Evolutionary conservation across 495 filamentous ascomycete species (phyloP), one percentile per base, ranked within the genome.

Genomic region (Jackrogersella multiformis): DNA sequence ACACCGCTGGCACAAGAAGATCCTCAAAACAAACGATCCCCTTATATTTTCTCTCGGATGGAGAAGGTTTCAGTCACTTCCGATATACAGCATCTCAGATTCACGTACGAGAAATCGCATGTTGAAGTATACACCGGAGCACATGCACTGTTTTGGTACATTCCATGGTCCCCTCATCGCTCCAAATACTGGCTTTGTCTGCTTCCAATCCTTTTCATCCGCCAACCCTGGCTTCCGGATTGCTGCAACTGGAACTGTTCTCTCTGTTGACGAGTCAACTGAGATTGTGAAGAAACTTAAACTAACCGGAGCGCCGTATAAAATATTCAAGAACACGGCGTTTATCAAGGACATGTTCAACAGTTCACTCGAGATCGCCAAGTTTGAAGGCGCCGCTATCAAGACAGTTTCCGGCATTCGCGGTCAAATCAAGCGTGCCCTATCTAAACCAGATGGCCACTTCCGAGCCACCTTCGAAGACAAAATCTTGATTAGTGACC

Each of bases 211-310:
- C 2, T 91, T 98, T 74, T 94, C 91, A 0, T 89, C 92, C 64
- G 88, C 91, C 69, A 94, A 86, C 52, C 92, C 94, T 0, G 92
- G 92, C 13, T 99, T 99, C 84, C 89, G 95, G 21, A 90, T 99
- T 49, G 90, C 95, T 3, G 95, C 95, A 7, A 97, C 94, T 5
- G 95, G 95, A 34, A 93, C 94, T 1, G 93, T 99, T 13, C 77
- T 97, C 48, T 91, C 87, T 70, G 96, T 99, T 9, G 95, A 99
- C 73, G 92, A 97, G 76, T 90, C 88, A 42, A 91, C 91, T 0
- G 94, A 97, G 72, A 97, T 99, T 67, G 96, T 98, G 72, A 99
- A 99, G 84, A 99, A 99, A 82, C 87, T 99, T 70, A 99, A 98
- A 76, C 85, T 99, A 24, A 96, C 92, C 13, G 93, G 93, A 66